Evolutionary conservation across 306 rosid genomes (phyloP).

Genomic region (Corylus americana): DNA sequence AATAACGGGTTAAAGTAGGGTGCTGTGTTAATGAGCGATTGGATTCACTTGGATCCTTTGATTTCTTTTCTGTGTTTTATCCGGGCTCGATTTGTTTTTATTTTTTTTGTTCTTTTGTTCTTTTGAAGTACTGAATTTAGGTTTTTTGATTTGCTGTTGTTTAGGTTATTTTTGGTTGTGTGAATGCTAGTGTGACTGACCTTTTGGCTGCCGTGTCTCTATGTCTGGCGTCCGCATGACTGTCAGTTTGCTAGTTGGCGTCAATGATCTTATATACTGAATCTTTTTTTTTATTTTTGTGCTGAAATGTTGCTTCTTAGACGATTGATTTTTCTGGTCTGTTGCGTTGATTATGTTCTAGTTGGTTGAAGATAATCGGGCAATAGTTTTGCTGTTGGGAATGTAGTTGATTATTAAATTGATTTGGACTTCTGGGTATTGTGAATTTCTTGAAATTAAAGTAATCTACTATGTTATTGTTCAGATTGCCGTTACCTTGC

Average conservation of each 20-base stretch:
- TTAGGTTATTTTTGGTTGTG: background rate
- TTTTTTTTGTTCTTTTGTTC: too few relatives aligned
- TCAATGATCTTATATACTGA: background rate
- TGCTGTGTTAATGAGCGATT: background rate
- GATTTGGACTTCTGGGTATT: too few relatives aligned
- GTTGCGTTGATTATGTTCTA: background rate
- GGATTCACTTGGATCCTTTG: background rate
- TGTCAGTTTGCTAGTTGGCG: background rate
- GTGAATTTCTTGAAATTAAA: background rate
- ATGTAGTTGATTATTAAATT: background rate
- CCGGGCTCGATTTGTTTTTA: background rate
- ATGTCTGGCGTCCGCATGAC: background rate
- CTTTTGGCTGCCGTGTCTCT: background rate
- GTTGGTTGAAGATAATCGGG: background rate
- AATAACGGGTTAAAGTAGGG: background rate
- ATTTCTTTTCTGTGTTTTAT: too few relatives aligned
- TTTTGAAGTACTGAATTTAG: too few relatives aligned
- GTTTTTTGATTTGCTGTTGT: background rate
- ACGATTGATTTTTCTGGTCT: background rate
- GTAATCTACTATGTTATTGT: background rate
- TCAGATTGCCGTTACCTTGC: constrained; percentile 16
- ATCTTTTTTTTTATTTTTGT: too few relatives aligned
- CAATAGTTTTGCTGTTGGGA: background rate
- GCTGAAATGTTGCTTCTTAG: background rate
- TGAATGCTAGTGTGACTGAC: background rate